phyloP scores from a whole-genome alignment of 805 yeast species.

The Teunomyces aglyptinius region DNA sequence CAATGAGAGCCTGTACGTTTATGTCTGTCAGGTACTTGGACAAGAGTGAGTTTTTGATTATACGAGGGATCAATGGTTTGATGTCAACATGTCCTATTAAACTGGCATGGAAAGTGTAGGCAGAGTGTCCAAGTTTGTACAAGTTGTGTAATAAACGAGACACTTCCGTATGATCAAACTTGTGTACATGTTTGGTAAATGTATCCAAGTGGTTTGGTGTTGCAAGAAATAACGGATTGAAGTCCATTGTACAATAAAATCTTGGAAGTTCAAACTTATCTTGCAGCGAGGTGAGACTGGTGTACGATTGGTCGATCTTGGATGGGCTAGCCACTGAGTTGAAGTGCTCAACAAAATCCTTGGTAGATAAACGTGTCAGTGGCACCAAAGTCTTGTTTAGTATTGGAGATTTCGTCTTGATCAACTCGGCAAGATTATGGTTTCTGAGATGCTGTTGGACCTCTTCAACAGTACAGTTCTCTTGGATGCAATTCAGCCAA shows the following conservation, averaged over 20 bases:
- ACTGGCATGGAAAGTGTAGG: neutral
- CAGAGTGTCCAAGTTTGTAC: neutral
- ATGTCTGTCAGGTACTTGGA: neutral
- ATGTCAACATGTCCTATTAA: neutral
- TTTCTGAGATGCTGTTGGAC: neutral
- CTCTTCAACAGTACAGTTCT: neutral
- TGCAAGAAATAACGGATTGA: slow-evolving; percentile 8
- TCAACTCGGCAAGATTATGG: neutral
- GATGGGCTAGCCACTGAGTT: neutral
- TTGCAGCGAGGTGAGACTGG: neutral
- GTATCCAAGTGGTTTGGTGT: slow-evolving; percentile 1
- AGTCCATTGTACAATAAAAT: slow-evolving; percentile 1
- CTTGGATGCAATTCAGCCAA: neutral
- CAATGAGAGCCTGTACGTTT: neutral
- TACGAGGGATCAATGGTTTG: neutral
- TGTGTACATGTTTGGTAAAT: neutral
- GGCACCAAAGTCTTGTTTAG: neutral
- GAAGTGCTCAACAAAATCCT: neutral
- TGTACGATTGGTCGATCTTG: neutral
- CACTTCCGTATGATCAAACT: neutral
- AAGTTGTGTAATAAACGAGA: slow-evolving; percentile 1
- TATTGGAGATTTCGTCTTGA: neutral
- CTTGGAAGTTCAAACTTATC: slow-evolving; percentile 7
- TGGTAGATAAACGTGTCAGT: neutral
- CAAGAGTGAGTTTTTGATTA: slow-evolving; percentile 1